Percentiles rank a stretch among this genome's conserved stretches.
phyloP scores from a whole-genome alignment of 106 monocot genomes.

The Cymbidium sinense region DNA sequence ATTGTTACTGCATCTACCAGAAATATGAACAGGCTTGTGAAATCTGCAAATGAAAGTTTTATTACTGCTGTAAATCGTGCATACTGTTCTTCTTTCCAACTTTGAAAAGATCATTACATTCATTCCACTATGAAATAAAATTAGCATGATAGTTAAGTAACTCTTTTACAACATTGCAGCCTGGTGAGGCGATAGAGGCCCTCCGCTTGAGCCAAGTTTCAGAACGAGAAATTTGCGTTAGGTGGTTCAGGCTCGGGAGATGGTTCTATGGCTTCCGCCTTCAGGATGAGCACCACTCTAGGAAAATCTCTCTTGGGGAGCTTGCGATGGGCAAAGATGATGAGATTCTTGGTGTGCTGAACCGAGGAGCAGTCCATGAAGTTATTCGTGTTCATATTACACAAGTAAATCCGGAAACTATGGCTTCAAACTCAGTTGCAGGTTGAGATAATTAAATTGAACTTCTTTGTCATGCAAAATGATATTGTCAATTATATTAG shows the following conservation, averaged over 20 bases:
- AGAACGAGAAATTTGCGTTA: slow-evolving; percentile 50
- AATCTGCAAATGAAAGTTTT: background rate
- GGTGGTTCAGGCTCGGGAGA: slow-evolving; percentile 64
- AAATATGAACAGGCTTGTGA: background rate
- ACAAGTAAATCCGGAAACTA: background rate
- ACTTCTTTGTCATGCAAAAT: background rate
- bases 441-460: background rate
- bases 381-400: slow-evolving; percentile 73
- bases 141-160: background rate
- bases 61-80: background rate
- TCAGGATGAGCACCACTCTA: slow-evolving; percentile 48
- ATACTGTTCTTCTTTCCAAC: background rate
- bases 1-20: background rate
- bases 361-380: slow-evolving; percentile 78
- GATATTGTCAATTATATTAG: background rate
- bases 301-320: slow-evolving; percentile 44
- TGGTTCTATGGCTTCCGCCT: slow-evolving; percentile 90
- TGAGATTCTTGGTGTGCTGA: slow-evolving; percentile 41
- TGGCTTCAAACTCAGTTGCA: background rate
- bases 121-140: background rate
- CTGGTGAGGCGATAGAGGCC: slow-evolving; percentile 36
- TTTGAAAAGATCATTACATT: background rate
- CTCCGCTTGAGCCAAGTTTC: slow-evolving; percentile 38
- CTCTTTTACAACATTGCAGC: slow-evolving; percentile 32
- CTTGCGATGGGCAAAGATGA: slow-evolving; percentile 38